Conservation (phyloP, 805 yeast genomes). For the Yarrowia sp. region DNA sequence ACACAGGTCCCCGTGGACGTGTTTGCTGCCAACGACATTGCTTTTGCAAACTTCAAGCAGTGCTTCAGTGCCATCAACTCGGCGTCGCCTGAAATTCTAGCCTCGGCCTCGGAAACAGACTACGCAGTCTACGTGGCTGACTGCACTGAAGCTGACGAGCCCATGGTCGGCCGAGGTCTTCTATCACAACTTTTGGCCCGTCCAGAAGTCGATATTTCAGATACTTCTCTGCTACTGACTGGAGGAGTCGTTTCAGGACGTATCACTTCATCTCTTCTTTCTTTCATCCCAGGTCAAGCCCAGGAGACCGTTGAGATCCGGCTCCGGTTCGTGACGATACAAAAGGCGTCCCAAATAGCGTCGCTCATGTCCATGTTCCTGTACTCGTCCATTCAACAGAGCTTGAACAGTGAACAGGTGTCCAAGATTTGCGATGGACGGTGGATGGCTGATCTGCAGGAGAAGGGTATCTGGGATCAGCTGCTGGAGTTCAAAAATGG, state of each 20-base stretch:
- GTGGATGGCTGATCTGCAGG: constrained; percentile 32
- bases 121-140: constrained; percentile 53
- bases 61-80: constrained; percentile 50
- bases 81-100: constrained; percentile 51
- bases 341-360: constrained; percentile 30
- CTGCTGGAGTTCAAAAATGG: constrained; percentile 26
- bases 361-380: constrained; percentile 35
- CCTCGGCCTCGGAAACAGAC: constrained; percentile 47
- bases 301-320: constrained; percentile 37
- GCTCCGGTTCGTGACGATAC: constrained; percentile 31
- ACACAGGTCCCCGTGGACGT: constrained; percentile 12
- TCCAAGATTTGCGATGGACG: constrained; percentile 20
- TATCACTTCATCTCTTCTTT: constrained; percentile 20
- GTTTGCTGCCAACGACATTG: constrained; percentile 33
- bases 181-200: constrained; percentile 45
- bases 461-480: constrained; percentile 30
- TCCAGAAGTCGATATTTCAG: constrained; percentile 29
- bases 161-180: constrained; percentile 54
- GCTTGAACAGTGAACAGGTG: neutral
- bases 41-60: constrained; percentile 34
- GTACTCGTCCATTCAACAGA: constrained; percentile 24
- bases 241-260: constrained; percentile 30
- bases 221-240: constrained; percentile 1
- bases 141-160: constrained; percentile 51
- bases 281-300: constrained; percentile 32